Percentiles rank a stretch among this genome's conserved stretches.
phyloP scores from a whole-genome alignment of 352 stramenopile genomes.

The Phytophthora palmivora region DNA sequence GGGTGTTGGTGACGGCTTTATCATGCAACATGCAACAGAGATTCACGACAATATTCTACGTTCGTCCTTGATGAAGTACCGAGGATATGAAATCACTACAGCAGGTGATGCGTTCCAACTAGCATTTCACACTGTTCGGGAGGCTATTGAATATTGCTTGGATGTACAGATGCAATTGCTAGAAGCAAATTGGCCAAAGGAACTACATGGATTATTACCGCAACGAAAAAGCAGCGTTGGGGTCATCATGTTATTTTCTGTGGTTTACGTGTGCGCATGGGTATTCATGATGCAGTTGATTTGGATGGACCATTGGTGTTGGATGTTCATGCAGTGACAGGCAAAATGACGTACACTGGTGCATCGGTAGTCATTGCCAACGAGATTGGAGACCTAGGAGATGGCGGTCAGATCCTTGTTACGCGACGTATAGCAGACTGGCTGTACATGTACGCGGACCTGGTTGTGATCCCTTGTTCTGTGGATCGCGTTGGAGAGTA shows the following conservation, averaged over 20 bases:
- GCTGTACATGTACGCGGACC: slow-evolving; percentile 49
- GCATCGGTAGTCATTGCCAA: slow-evolving; percentile 59
- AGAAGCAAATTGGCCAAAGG: slow-evolving; percentile 53
- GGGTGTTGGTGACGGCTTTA: slow-evolving; percentile 41
- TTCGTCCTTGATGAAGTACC: slow-evolving; percentile 51
- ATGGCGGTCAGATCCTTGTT: slow-evolving; percentile 62
- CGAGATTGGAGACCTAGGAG: slow-evolving; percentile 59
- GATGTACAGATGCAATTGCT: slow-evolving; percentile 63
- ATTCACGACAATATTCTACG: slow-evolving; percentile 65
- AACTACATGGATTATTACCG: slow-evolving; percentile 48
- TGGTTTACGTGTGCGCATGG: slow-evolving; percentile 66
- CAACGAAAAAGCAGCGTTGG: slow-evolving; percentile 44
- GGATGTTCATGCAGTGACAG: slow-evolving; percentile 55
- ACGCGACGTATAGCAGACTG: slow-evolving; percentile 57
- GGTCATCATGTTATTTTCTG: slow-evolving; percentile 50
- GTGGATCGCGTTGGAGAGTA: slow-evolving; percentile 52
- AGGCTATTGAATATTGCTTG: slow-evolving; percentile 66
- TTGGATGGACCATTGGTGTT: slow-evolving; percentile 44
- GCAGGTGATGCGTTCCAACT: slow-evolving; percentile 63
- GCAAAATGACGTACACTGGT: slow-evolving; percentile 67
- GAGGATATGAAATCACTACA: slow-evolving; percentile 71
- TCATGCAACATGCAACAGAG: slow-evolving; percentile 60
- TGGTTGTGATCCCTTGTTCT: slow-evolving; percentile 40
- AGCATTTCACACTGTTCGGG: slow-evolving; percentile 61
- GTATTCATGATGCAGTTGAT: slow-evolving; percentile 57